Base-by-base conservation (phyloP, 495 filamentous ascomycete species). In the Tuber aestivum region DNA sequence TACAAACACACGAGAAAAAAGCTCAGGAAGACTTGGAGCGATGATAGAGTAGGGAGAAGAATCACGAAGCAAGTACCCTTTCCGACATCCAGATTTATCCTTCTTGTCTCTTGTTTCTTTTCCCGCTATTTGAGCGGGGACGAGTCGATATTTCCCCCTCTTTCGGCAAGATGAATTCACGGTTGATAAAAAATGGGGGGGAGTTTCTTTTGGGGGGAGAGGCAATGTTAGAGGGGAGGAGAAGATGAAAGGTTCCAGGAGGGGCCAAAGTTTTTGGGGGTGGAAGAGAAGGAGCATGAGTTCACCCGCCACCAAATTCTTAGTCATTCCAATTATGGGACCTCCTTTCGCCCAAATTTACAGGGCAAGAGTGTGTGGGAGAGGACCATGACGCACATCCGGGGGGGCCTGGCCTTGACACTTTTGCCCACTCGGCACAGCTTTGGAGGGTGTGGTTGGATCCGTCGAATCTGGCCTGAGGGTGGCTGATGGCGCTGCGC, bases 1-100 rank as follows among this genome's bases (percentile, higher is more conserved):
- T 79, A 79, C 78, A 79, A 79, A 79, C 76, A 79, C 78, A 79
- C 78, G n/a, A n/a, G 77, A 79, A 72, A 74, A 79, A 79, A 75
- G 71, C 78, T 79, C 78, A 71, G 78, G 56, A 65, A 65, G 56
- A 65, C 56, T 65, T 65, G 56, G 56, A 65, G 56, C 56, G 56
- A 77, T 77, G 78, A 79, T 77, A 79, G 76, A 79, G 77, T 79
- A 74, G 72, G 73, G 76, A 79, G 78, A 65, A 65, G 56, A 79
- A 68, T 79, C 78, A 79, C 78, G 72, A 79, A 79, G 78, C 65
- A 73, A 77, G 78, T 79, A 79, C 74, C 72, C 78, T 72, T 75
- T 73, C 77, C 70, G 78, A 79, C 78, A 79, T 79, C 78, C 72
- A 69, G 72, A 76, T 79, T 73, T 79, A 79, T 76, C 77, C 77